Evolutionary conservation across 148 eudicot genomes (phyloP).

Genomic region (Vaccinium myrtillus): DNA sequence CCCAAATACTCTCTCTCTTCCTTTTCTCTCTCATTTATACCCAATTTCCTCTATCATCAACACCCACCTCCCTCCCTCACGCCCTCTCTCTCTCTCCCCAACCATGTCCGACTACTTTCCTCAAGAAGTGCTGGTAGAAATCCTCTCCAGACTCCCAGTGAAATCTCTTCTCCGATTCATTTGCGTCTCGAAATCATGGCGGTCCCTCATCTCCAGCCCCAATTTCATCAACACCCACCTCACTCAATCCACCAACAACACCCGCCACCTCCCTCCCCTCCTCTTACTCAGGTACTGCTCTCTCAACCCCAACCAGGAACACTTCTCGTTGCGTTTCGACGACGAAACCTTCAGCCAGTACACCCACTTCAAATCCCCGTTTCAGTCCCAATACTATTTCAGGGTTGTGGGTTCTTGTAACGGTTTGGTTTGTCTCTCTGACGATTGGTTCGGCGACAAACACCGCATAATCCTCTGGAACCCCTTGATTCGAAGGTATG

Average conservation of each 20-base stretch:
- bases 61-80: too few species aligned
- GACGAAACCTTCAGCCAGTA: conserved; percentile 17
- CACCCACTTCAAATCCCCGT: background rate
- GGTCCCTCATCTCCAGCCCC: conserved; percentile 26
- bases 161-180: conserved; percentile 27
- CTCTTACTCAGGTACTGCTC: conserved; percentile 18
- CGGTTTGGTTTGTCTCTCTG: conserved; percentile 33
- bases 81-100: too few species aligned
- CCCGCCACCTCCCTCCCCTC: background rate
- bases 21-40: too few species aligned
- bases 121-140: conserved; percentile 22
- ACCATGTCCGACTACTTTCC: conserved; percentile 20
- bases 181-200: conserved; percentile 32
- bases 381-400: conserved; percentile 21
- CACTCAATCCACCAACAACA: background rate
- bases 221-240: conserved; percentile 30
- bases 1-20: too few species aligned
- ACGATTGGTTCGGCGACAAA: conserved; percentile 15
- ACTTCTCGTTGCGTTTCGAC: conserved; percentile 27
- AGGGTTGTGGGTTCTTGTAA: conserved; percentile 20
- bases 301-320: background rate
- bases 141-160: conserved; percentile 29
- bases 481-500: conserved; percentile 27
- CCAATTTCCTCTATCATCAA: too few species aligned
- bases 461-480: conserved; percentile 32